Percentiles rank a stretch among this genome's conserved stretches.
These are phyloP conservation scores for Lophiostoma macrostomum DNA, from an alignment of 495 filamentous ascomycete genomes.

Conservation along the genomic window DNA sequence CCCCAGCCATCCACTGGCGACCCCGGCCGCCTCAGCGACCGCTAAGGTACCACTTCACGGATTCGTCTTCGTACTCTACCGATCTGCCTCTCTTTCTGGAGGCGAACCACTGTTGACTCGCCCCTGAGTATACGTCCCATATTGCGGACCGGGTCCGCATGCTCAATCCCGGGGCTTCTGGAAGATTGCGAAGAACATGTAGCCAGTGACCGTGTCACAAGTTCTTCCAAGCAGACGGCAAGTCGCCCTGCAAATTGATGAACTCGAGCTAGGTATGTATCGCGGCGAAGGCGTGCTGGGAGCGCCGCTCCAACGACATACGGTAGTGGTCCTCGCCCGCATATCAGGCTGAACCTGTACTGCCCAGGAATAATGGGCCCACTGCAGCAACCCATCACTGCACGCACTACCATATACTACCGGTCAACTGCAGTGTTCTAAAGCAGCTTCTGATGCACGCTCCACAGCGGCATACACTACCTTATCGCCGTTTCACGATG, in stretches of 20 bases:
- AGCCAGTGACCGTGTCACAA: conserved; percentile 5
- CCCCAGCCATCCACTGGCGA: conserved; percentile 12
- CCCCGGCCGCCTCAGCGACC: neutral
- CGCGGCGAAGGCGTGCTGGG: conserved; percentile 6
- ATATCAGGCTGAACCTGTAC: conserved; percentile 34
- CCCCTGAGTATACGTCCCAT: conserved; percentile 15
- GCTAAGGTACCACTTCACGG: conserved; percentile 18
- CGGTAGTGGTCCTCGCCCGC: conserved; percentile 11
- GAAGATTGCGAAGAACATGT: conserved; percentile 5
- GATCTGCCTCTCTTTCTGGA: conserved; percentile 14
- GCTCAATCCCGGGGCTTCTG: conserved; percentile 19
- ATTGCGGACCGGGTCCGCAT: conserved; percentile 14
- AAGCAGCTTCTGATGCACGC: conserved; percentile 2
- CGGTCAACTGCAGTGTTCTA: conserved; percentile 23
- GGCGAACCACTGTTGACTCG: conserved; percentile 16
- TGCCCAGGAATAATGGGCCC: conserved; percentile 30
- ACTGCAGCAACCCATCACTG: conserved; percentile 21
- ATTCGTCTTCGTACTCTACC: conserved; percentile 17
- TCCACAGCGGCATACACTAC: conserved; percentile 21
- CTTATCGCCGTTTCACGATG: conserved; percentile 35
- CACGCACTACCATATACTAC: conserved; percentile 26
- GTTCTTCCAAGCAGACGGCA: too few species aligned
- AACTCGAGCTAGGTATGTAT: conserved; percentile 1
- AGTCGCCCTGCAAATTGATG: conserved; percentile 2
- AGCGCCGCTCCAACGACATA: neutral